A percentile compares a stretch with the other conserved stretches of the same genome.
These are phyloP conservation scores for Sclerotinia minor DNA, from an alignment of 2,329 filamentous ascomycete species.

Conservation along the genomic window DNA sequence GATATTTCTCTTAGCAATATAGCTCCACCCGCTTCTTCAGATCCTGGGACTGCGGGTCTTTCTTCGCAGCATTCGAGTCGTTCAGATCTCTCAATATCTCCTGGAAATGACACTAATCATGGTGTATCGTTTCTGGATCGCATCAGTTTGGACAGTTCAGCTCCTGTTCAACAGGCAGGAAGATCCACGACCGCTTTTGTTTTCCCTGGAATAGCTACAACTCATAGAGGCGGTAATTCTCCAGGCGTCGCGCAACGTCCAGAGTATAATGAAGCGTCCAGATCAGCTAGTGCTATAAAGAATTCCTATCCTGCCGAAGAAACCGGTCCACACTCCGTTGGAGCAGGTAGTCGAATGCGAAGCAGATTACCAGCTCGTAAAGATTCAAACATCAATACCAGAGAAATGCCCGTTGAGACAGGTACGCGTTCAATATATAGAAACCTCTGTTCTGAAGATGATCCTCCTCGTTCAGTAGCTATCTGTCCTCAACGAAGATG, in stretches of 20 bases:
- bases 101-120: conserved; percentile 6
- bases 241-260: conserved; percentile 27
- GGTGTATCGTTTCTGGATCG: conserved; percentile 34
- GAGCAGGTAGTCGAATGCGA: conserved; percentile 16
- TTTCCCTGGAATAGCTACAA: conserved; percentile 34
- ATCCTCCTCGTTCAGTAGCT: conserved; percentile 64
- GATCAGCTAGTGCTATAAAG: conserved; percentile 20
- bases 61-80: not conserved
- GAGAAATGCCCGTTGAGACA: conserved; percentile 40
- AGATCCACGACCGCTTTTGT: conserved; percentile 30
- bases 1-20: conserved; percentile 46
- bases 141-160: conserved; percentile 34
- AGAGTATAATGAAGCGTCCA: conserved; percentile 29
- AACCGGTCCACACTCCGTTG: conserved; percentile 22
- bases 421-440: conserved; percentile 42
- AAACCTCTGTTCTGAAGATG: conserved; percentile 60
- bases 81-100: not conserved
- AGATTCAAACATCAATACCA: not conserved
- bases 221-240: conserved; percentile 23
- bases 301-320: conserved; percentile 27
- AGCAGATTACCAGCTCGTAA: conserved; percentile 25
- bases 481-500: conserved; percentile 65
- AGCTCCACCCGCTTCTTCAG: not conserved
- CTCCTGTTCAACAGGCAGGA: conserved; percentile 23
- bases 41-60: not conserved